Evolutionary conservation across 768 basidiomycete species (phyloP), one percentile per base, ranked within the genome.

Genomic region (Crassisporium funariophilum): DNA sequence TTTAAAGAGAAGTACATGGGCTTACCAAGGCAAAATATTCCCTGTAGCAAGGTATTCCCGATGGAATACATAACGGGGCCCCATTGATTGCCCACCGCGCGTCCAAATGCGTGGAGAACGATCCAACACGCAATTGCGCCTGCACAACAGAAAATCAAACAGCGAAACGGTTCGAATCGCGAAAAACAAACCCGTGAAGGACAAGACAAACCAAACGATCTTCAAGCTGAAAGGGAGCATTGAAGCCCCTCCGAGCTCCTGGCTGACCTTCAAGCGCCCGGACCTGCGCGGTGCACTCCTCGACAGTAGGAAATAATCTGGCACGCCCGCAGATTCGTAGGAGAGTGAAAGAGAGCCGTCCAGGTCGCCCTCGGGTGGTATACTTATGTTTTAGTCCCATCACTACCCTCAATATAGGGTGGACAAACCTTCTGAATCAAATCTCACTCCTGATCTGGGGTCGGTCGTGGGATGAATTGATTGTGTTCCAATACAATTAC

Each of bases 141-240:
- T 84, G 48, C 8, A 36, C 2, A 12, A 10, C 12, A 21, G 19
- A 24, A 43, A 27, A 48, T 21, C 17, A 3, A 33, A 34, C 13
- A 25, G 19, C 43, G 35, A 24, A 31, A n/a, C 27, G 11, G n/a
- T 8, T n/a, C n/a, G 35, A 31, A 43, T 25, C 2, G 44, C 12
- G 21, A 15, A 24, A 19, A 19, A 58, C 70, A 42, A 49, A 82
- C 83, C 82, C 54, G 73, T 66, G 16, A 81, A 52, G 11, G 82
- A 83, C 15, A 86, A 68, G 53, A 69, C 66, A 53, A 81, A 81
- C 82, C 82, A 86, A 37, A 67, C 66, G 35, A 77, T 65, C 66
- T 77, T 84, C 44, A 85, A 69, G 38, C 74, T 70, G 44, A 76
- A 77, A 15, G 79, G 70, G 25, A 84, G 72, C 83, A 84, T 84